Percentiles rank a stretch among this genome's conserved stretches.
Conservation (phyloP, 2,329 filamentous ascomycete genomes). For the Fusarium floridanum region DNA sequence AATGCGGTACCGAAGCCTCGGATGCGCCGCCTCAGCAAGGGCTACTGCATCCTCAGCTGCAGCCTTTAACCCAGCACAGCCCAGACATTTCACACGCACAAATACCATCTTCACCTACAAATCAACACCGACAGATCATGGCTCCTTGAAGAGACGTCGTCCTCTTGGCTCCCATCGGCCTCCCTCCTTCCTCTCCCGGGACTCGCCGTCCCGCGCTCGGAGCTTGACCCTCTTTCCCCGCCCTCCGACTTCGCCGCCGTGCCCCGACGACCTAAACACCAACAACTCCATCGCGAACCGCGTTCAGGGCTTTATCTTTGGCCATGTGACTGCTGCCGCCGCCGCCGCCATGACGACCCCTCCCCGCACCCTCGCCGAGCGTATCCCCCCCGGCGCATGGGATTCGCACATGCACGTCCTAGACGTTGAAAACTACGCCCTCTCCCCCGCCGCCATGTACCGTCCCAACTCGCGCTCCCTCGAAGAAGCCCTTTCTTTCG, state of each 20-base stretch:
- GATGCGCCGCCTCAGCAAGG: slow-evolving; percentile 10
- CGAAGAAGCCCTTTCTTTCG: slow-evolving; percentile 64
- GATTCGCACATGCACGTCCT: slow-evolving; percentile 75
- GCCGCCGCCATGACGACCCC: slow-evolving; percentile 3
- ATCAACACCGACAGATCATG: background rate
- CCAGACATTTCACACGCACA: background rate
- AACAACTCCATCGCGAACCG: background rate
- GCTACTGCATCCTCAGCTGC: background rate
- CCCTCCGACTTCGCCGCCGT: slow-evolving; percentile 24
- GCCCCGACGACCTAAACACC: slow-evolving; percentile 9
- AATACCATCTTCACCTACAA: background rate
- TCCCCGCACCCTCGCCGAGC: slow-evolving; percentile 17
- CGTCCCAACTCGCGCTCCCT: slow-evolving; percentile 63
- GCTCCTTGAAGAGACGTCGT: background rate
- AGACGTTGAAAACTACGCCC: slow-evolving; percentile 64
- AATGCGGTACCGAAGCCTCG: background rate
- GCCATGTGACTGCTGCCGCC: slow-evolving; percentile 9
- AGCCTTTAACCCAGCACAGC: background rate
- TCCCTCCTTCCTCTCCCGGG: background rate
- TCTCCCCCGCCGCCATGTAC: slow-evolving; percentile 64
- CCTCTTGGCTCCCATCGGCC: background rate
- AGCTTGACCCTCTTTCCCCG: slow-evolving; percentile 20
- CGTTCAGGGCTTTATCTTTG: background rate
- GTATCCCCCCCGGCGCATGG: slow-evolving; percentile 64
- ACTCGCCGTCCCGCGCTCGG: slow-evolving; percentile 5